Base-by-base conservation (phyloP, 148 eudicot species). In the Camellia lanceoleosa region DNA sequence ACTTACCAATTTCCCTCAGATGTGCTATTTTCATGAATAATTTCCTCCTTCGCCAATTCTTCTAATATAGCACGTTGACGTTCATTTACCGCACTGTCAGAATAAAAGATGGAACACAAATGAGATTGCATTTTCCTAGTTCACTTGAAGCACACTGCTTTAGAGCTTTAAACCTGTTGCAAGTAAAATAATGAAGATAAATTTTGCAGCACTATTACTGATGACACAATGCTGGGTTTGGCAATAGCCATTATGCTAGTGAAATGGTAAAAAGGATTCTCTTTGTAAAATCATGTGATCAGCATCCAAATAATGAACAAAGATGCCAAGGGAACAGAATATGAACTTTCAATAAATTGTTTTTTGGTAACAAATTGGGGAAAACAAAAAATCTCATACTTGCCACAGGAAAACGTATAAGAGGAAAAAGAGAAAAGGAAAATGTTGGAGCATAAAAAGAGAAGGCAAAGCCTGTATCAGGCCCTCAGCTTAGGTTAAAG, bases 1-100 rank as follows among this genome's bases (percentile, higher is more conserved):
- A 79, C 97, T 89, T 84, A 92, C 98, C 94, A 93, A 79, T 87
- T 88, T 54, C 80, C 88, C 67, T 87, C 92, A 38, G 86, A 83
- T 73, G 85, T 68, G 60, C 23, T 80, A 76, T 83, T 89, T 85
- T 85, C 94, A 67, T 89, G 86, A 52, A 64, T 79, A 59, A 90
- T 92, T 87, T 93, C 97, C 87, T 95, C 93, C 83, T 83, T 73
- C 3, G 92, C 97, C 84, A 93, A 93, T 69, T 93, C 99, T 86
- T 93, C 99, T 15, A 95, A 88, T 83, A 95, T 89, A 78, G 91
- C 92, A 80, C 93, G 91, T 80, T 95, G 99, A 23, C 90, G 94
- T 56, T 93, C 99, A 86, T 90, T 95, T 69, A 95, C 87, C 73
- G 79, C 85, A 74, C 97, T 95, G 84, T 46, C 78, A 30, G 38